phyloP scores from a whole-genome alignment of 331 rosid species.

The Spiraea crenata region DNA sequence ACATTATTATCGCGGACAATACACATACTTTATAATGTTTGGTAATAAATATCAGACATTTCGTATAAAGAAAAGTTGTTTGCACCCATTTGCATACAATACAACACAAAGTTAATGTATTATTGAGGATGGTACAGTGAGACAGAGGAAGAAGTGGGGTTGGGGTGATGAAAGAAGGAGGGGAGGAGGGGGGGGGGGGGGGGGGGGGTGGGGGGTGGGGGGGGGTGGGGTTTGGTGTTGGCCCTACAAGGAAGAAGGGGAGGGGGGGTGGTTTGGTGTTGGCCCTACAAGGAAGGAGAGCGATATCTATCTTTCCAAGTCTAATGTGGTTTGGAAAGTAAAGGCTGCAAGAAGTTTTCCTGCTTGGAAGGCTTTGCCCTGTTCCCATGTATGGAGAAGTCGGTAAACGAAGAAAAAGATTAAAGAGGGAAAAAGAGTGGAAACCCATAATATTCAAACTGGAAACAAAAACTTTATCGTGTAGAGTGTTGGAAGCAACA shows the following conservation, averaged over 20 bases:
- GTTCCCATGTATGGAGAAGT: conserved; percentile 38
- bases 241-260: not conserved
- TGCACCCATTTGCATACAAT: not conserved
- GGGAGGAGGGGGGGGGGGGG: not conserved
- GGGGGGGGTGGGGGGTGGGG: not conserved
- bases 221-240: not conserved
- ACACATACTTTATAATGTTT: no score
- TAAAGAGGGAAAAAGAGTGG: conserved; percentile 22
- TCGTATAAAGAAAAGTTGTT: no score
- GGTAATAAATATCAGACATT: no score
- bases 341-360: conserved; percentile 29
- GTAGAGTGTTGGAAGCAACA: conserved; percentile 79
- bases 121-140: not conserved
- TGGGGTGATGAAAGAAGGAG: not conserved
- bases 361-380: not conserved
- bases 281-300: conserved; percentile 2
- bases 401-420: conserved; percentile 23
- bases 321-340: not conserved
- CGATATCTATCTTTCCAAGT: conserved; percentile 11
- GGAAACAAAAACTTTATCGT: conserved; percentile 51
- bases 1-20: no score
- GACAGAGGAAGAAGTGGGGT: not conserved
- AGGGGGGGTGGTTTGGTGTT: conserved; percentile 1
- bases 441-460: conserved; percentile 37
- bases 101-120: conserved; percentile 22